Percentiles rank a stretch among this genome's conserved stretches.
Evolutionary conservation across 176 grass and related monocot species (phyloP).

Genomic region (Pontederia crassipes): DNA sequence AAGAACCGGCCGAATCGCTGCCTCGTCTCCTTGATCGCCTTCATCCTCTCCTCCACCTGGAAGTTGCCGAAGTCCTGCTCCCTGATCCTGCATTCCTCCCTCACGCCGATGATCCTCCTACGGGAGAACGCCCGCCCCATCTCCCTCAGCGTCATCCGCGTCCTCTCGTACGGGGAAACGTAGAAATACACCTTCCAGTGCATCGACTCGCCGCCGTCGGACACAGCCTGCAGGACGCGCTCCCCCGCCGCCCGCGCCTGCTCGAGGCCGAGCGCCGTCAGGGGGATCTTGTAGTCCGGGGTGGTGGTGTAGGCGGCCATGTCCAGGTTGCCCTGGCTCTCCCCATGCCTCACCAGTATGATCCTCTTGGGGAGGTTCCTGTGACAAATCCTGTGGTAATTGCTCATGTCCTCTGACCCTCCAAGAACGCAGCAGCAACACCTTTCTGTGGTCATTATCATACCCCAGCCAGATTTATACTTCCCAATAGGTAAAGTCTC

Average conservation of each 20-base stretch:
- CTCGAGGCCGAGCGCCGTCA: slow-evolving; percentile 42
- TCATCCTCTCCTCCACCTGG: slow-evolving; percentile 94
- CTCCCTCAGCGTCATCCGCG: slow-evolving; percentile 69
- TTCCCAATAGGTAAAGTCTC: too few species aligned
- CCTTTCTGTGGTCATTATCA: too few species aligned
- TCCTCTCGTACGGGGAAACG: slow-evolving; percentile 87
- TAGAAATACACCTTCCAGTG: slow-evolving; percentile 97
- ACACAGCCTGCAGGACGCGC: slow-evolving; percentile 33
- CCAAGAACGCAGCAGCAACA: neutral
- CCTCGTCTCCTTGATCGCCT: slow-evolving; percentile 63
- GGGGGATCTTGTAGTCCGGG: slow-evolving; percentile 86
- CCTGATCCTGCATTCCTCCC: slow-evolving; percentile 90
- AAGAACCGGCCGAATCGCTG: slow-evolving; percentile 86
- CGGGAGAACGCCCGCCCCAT: slow-evolving; percentile 66
- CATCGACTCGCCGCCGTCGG: neutral
- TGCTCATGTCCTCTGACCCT: slow-evolving; percentile 6
- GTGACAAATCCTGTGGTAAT: slow-evolving; percentile 23
- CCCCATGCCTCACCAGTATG: slow-evolving; percentile 90
- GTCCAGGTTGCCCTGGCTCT: slow-evolving; percentile 95
- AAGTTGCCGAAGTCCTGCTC: slow-evolving; percentile 99
- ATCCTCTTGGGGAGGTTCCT: slow-evolving; percentile 82
- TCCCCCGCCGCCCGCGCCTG: slow-evolving; percentile 53
- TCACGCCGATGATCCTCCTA: slow-evolving; percentile 60
- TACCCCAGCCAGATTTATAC: too few species aligned
- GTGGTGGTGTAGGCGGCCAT: slow-evolving; percentile 84